Conservation (phyloP, 225 moss, liverwort and hornwort species). For the Marchantia polymorpha region DNA sequence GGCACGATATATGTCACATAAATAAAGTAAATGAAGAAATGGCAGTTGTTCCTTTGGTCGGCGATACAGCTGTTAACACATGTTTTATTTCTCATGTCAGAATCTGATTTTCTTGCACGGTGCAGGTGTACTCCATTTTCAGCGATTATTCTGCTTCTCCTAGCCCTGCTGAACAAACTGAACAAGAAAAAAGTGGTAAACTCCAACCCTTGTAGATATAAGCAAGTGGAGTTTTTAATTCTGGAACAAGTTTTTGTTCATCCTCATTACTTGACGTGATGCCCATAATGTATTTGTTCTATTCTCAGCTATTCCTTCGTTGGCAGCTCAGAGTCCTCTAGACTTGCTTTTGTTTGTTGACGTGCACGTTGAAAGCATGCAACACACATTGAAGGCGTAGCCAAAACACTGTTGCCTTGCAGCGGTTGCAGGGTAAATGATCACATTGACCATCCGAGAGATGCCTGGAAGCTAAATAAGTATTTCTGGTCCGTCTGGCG, state of each 20-base stretch:
- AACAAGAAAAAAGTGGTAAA: not conserved
- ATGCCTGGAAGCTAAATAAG: not conserved
- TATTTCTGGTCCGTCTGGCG: not conserved
- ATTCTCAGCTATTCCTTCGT: not conserved
- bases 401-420: not conserved
- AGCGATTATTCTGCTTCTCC: not conserved
- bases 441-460: not conserved
- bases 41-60: not conserved
- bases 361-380: not conserved
- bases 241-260: not conserved
- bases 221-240: not conserved
- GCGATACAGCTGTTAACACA: not conserved
- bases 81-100: not conserved
- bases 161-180: not conserved
- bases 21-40: not conserved
- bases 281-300: not conserved
- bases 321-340: not conserved
- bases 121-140: slow-evolving; percentile 15
- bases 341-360: not conserved
- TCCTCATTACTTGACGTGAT: not conserved
- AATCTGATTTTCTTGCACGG: not conserved
- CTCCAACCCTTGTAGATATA: not conserved
- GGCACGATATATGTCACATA: not conserved
- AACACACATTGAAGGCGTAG: not conserved
- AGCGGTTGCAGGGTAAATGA: not conserved